phyloP scores from a whole-genome alignment of 805 yeast genomes.

The Yamadazyma sp. region DNA sequence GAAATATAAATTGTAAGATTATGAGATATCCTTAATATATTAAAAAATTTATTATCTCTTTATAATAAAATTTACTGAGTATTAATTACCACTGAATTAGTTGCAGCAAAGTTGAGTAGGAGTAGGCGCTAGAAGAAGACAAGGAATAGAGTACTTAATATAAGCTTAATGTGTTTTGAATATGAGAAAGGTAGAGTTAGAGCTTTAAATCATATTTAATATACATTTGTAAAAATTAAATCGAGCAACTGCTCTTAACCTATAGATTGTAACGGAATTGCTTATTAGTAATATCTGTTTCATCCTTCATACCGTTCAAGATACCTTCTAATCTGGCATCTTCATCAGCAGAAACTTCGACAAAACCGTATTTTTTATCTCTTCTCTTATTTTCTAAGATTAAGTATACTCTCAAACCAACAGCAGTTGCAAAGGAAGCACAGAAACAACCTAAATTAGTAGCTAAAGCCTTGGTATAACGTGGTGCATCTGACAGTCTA shows the following conservation, averaged over 20 bases:
- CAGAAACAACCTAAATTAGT: conserved; percentile 23
- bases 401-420: conserved; percentile 7
- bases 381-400: conserved; percentile 12
- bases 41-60: no score
- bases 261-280: conserved; percentile 19
- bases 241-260: not conserved
- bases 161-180: no score
- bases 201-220: no score
- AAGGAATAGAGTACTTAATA: no score
- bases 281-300: conserved; percentile 23
- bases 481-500: conserved; percentile 7
- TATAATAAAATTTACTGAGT: no score
- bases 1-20: no score
- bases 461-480: conserved; percentile 10
- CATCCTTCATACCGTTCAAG: conserved; percentile 27
- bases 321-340: conserved; percentile 24
- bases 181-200: no score
- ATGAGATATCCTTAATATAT: no score
- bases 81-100: no score
- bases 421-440: conserved; percentile 10
- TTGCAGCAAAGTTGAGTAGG: no score
- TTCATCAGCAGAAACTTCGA: conserved; percentile 16
- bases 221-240: not conserved
- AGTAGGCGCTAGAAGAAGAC: no score
- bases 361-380: conserved; percentile 8